These are phyloP conservation scores for Nectriaceae sp. DNA, from an alignment of 2,329 filamentous ascomycete species.

Conservation along the genomic window DNA sequence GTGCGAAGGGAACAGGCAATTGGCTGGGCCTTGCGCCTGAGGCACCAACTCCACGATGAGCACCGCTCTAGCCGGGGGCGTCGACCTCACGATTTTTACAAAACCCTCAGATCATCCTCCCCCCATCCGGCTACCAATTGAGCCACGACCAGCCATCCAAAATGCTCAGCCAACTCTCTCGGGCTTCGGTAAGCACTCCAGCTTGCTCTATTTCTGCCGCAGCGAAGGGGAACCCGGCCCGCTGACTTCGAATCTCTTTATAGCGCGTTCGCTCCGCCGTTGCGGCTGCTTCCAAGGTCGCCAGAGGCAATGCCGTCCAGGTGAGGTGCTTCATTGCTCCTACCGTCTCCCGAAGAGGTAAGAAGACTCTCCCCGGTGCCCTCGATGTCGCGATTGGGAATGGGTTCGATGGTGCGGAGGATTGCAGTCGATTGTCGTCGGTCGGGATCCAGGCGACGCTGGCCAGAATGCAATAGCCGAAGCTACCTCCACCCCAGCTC, in stretches of 20 bases:
- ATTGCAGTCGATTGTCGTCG: background rate
- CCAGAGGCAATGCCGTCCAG: conserved; percentile 43
- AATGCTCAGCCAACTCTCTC: conserved; percentile 58
- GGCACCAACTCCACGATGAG: conserved; percentile 26
- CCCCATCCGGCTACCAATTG: conserved; percentile 45
- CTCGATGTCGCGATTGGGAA: background rate
- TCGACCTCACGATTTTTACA: conserved; percentile 47
- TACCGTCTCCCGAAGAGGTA: conserved; percentile 63
- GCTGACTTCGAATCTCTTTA: conserved; percentile 24
- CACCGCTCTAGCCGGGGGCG: conserved; percentile 29
- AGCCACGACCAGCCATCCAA: conserved; percentile 49
- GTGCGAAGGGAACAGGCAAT: background rate
- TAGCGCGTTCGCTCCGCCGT: conserved; percentile 55
- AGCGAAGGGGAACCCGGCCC: background rate
- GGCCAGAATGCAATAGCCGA: conserved; percentile 27
- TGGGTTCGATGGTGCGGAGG: background rate
- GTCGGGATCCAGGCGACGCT: conserved; percentile 10
- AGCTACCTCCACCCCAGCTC: conserved; percentile 28
- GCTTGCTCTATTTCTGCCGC: background rate
- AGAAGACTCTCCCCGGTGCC: conserved; percentile 32
- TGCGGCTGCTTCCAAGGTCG: conserved; percentile 50
- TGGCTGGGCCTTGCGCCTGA: conserved; percentile 19
- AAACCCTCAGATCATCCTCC: conserved; percentile 41
- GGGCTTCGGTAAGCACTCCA: conserved; percentile 53
- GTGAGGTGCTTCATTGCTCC: conserved; percentile 61